These are phyloP conservation scores for Aspergillus viridinutans DNA, from an alignment of 2,329 filamentous ascomycete species.

Conservation along the genomic window DNA sequence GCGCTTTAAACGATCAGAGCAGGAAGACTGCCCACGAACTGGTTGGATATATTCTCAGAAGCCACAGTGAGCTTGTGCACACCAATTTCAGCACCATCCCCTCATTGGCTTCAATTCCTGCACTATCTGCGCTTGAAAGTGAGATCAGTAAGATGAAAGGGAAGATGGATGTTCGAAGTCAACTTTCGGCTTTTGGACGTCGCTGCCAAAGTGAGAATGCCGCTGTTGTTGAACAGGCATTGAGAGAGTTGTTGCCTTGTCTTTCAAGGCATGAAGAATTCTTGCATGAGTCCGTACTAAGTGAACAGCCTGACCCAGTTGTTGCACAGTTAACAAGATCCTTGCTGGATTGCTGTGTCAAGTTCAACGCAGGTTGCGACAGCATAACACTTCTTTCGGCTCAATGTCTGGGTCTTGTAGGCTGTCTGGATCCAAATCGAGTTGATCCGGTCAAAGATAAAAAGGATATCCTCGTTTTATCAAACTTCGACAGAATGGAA, in stretches of 20 bases:
- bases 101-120: slow-evolving; percentile 66
- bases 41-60: slow-evolving; percentile 61
- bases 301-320: slow-evolving; percentile 76
- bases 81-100: slow-evolving; percentile 72
- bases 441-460: slow-evolving; percentile 76
- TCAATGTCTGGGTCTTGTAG: slow-evolving; percentile 80
- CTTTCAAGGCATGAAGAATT: slow-evolving; percentile 70
- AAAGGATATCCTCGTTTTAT: slow-evolving; percentile 76
- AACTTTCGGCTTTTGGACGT: slow-evolving; percentile 66
- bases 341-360: slow-evolving; percentile 79
- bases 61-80: slow-evolving; percentile 57
- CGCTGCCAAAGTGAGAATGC: slow-evolving; percentile 79
- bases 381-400: slow-evolving; percentile 71
- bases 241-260: slow-evolving; percentile 72
- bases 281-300: slow-evolving; percentile 72
- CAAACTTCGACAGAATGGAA: slow-evolving; percentile 73
- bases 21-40: slow-evolving; percentile 58
- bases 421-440: slow-evolving; percentile 86
- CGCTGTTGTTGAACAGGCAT: slow-evolving; percentile 75
- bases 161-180: slow-evolving; percentile 61
- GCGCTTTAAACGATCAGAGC: slow-evolving; percentile 57
- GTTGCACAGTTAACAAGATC: slow-evolving; percentile 69
- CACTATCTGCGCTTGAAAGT: slow-evolving; percentile 63
- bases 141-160: slow-evolving; percentile 62
- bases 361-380: slow-evolving; percentile 65